phyloP scores from a whole-genome alignment of 1,284 basidiomycete species.

The Moesziomyces parantarcticus region DNA sequence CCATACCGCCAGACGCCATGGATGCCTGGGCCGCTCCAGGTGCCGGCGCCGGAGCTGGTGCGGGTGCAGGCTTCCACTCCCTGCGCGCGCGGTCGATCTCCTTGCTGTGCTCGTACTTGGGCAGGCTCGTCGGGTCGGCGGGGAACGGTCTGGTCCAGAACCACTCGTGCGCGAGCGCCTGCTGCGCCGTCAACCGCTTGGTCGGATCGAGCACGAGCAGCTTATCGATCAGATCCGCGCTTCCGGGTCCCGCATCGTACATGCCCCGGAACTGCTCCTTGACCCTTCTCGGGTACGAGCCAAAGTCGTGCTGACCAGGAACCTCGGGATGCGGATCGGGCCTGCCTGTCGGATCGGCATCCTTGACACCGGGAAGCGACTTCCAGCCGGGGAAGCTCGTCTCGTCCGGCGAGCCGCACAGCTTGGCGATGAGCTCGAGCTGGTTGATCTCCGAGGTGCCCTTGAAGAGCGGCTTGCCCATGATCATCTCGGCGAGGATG shows the following conservation, averaged over 20 bases:
- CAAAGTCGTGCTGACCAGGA: slow-evolving; percentile 58
- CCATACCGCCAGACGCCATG: not conserved
- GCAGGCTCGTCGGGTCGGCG: slow-evolving; percentile 60
- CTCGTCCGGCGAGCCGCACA: slow-evolving; percentile 88
- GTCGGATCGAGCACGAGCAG: slow-evolving; percentile 62
- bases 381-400: slow-evolving; percentile 81
- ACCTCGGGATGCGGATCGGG: slow-evolving; percentile 52
- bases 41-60: not conserved
- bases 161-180: slow-evolving; percentile 64
- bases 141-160: slow-evolving; percentile 65
- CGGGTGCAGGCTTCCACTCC: slow-evolving; percentile 38
- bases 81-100: slow-evolving; percentile 60
- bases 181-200: slow-evolving; percentile 59
- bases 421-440: slow-evolving; percentile 84
- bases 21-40: not conserved
- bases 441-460: slow-evolving; percentile 91
- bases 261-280: slow-evolving; percentile 48
- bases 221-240: slow-evolving; percentile 64
- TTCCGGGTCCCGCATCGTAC: slow-evolving; percentile 48
- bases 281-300: slow-evolving; percentile 43
- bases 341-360: slow-evolving; percentile 61
- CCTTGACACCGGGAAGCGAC: slow-evolving; percentile 67
- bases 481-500: slow-evolving; percentile 95
- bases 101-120: slow-evolving; percentile 64
- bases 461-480: slow-evolving; percentile 84